Conservation (phyloP, 306 rosid species). For the Malus sieversii region DNA sequence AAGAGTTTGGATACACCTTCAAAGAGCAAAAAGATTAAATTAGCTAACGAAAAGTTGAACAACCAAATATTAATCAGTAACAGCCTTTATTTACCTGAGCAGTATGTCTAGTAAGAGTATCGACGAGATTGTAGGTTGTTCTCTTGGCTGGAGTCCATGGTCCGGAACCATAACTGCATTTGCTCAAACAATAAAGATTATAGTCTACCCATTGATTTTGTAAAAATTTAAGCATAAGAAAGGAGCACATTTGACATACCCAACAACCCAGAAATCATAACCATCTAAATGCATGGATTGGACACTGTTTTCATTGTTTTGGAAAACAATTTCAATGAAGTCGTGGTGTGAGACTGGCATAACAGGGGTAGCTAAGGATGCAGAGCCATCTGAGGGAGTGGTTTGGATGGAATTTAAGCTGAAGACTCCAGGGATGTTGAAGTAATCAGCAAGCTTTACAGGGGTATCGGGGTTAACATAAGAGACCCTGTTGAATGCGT, state of each 20-base stretch:
- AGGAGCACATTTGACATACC: conserved; percentile 42
- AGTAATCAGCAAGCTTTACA: conserved; percentile 92
- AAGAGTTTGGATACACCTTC: conserved; percentile 83
- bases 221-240: background rate
- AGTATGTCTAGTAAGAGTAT: conserved; percentile 86
- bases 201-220: background rate
- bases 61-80: background rate
- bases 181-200: conserved; percentile 19
- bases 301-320: conserved; percentile 62
- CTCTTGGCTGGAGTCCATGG: conserved; percentile 61
- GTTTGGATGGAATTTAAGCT: conserved; percentile 43
- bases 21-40: background rate
- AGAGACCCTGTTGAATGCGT: conserved; percentile 69
- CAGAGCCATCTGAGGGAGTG: conserved; percentile 49
- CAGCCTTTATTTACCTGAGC: conserved; percentile 54
- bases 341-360: conserved; percentile 56
- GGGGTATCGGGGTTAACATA: conserved; percentile 80
- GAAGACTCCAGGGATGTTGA: conserved; percentile 80
- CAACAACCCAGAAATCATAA: conserved; percentile 91
- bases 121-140: conserved; percentile 62
- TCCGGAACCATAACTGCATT: conserved; percentile 63
- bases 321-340: conserved; percentile 82
- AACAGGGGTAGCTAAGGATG: conserved; percentile 54
- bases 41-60: background rate
- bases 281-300: conserved; percentile 97